A percentile compares a stretch with the other conserved stretches of the same genome.
phyloP scores from a whole-genome alignment of 108 stramenopile genomes.

The Discostella stelligeroides region DNA sequence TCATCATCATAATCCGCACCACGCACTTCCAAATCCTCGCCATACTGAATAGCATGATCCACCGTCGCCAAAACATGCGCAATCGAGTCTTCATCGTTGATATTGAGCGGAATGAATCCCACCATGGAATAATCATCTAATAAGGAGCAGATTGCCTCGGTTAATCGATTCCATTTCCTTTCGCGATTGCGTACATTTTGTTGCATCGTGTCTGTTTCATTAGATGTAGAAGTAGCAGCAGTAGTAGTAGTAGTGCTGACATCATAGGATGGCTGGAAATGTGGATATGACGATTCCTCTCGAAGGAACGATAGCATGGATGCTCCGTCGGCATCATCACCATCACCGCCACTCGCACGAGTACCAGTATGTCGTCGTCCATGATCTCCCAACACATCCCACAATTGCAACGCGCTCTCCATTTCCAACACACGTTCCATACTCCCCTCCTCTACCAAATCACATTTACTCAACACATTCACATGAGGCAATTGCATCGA shows the following conservation, averaged over 20 bases:
- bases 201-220: neutral
- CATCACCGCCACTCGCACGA: constrained; percentile 9
- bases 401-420: constrained; percentile 79
- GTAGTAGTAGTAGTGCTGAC: neutral
- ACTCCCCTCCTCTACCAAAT: constrained; percentile 82
- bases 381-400: constrained; percentile 59
- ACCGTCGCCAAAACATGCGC: constrained; percentile 83
- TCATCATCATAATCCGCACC: constrained; percentile 66
- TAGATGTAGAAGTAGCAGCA: neutral
- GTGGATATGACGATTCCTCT: too few relatives aligned
- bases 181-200: constrained; percentile 6
- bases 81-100: constrained; percentile 92
- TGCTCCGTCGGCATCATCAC: neutral
- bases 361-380: too few relatives aligned
- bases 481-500: constrained; percentile 94
- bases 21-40: constrained; percentile 91
- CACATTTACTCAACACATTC: constrained; percentile 96
- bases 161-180: constrained; percentile 71
- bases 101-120: constrained; percentile 91
- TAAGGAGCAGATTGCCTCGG: constrained; percentile 84
- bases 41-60: constrained; percentile 95
- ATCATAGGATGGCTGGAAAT: neutral
- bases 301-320: neutral
- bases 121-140: constrained; percentile 98
- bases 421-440: constrained; percentile 77